These are phyloP conservation scores for Daedaleopsis sinensis DNA, from an alignment of 768 basidiomycete species.

Conservation along the genomic window DNA sequence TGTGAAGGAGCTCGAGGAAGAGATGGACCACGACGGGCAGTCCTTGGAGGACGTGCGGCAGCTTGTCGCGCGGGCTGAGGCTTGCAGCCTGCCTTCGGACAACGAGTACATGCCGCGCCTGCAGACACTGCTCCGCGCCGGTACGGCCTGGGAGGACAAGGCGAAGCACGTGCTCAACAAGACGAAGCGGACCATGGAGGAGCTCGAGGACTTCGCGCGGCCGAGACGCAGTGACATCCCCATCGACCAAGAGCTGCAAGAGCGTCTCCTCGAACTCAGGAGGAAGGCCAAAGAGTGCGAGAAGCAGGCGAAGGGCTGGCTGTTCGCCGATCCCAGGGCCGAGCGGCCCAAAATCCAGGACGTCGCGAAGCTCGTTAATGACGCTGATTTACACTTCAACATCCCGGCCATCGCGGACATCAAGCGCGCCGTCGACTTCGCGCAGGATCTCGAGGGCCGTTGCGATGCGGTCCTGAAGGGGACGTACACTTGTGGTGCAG, in stretches of 20 bases:
- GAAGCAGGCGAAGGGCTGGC: conserved; percentile 74
- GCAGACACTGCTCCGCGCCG: conserved; percentile 63
- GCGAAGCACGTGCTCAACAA: conserved; percentile 68
- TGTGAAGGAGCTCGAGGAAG: conserved; percentile 69
- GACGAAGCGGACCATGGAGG: conserved; percentile 73
- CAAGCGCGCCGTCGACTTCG: conserved; percentile 72
- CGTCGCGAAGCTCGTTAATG: conserved; percentile 65
- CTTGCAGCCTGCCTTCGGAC: conserved; percentile 64
- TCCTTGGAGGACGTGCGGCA: conserved; percentile 79
- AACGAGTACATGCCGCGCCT: conserved; percentile 69
- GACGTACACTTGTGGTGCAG: conserved; percentile 50
- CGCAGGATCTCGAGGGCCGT: conserved; percentile 73
- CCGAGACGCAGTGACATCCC: conserved; percentile 65
- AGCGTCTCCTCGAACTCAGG: conserved; percentile 64
- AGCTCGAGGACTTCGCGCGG: conserved; percentile 73
- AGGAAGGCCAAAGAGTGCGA: conserved; percentile 79
- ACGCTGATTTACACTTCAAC: conserved; percentile 77
- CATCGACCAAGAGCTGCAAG: conserved; percentile 66
- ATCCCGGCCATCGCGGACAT: conserved; percentile 68
- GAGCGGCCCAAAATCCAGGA: conserved; percentile 68
- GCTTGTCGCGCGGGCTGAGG: conserved; percentile 68
- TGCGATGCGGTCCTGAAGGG: conserved; percentile 76
- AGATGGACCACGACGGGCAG: conserved; percentile 64
- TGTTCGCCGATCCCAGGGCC: conserved; percentile 57
- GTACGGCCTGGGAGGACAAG: conserved; percentile 76